Percentiles rank a stretch among this genome's conserved stretches.
Evolutionary conservation across 441 rosid genomes (phyloP).

Genomic region (Breynia disticha): DNA sequence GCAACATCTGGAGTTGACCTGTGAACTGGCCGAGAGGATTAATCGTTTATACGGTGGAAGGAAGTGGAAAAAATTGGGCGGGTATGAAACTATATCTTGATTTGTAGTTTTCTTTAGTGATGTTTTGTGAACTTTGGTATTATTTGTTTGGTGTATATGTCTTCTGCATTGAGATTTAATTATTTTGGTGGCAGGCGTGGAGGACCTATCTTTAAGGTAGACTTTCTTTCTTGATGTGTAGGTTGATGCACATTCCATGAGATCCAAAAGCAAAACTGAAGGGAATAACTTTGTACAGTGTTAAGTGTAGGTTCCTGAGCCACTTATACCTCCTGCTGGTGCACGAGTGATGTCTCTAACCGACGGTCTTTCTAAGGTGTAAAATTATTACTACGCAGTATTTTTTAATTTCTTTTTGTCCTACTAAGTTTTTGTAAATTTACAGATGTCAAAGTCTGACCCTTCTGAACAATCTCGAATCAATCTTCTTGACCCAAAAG

Average conservation of each 20-base stretch:
- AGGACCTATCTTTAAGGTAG: slow-evolving; percentile 78
- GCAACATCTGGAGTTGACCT: slow-evolving; percentile 86
- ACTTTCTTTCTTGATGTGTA: slow-evolving; percentile 13
- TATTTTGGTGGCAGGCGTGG: slow-evolving; percentile 47
- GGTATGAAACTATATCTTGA: slow-evolving; percentile 32
- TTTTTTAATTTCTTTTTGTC: not conserved
- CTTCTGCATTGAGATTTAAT: slow-evolving; percentile 11
- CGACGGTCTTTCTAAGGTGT: slow-evolving; percentile 90
- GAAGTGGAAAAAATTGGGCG: slow-evolving; percentile 96
- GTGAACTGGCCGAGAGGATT: slow-evolving; percentile 73
- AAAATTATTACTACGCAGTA: too few species aligned
- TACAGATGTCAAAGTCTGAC: slow-evolving; percentile 94
- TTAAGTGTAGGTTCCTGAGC: slow-evolving; percentile 63
- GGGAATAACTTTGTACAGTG: slow-evolving; percentile 9
- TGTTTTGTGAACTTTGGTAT: slow-evolving; percentile 5
- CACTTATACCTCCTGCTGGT: slow-evolving; percentile 80
- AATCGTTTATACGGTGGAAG: slow-evolving; percentile 83
- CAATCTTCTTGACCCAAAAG: slow-evolving; percentile 92
- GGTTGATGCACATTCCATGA: slow-evolving; percentile 15
- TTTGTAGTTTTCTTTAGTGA: slow-evolving; percentile 5
- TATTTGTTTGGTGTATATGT: not conserved
- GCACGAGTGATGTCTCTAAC: slow-evolving; percentile 91
- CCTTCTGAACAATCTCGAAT: slow-evolving; percentile 88
- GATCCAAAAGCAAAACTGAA: slow-evolving; percentile 8
- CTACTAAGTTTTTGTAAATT: slow-evolving; percentile 10